These are phyloP conservation scores for Serendipita vermifera DNA, from an alignment of 768 basidiomycete genomes.

Conservation along the genomic window DNA sequence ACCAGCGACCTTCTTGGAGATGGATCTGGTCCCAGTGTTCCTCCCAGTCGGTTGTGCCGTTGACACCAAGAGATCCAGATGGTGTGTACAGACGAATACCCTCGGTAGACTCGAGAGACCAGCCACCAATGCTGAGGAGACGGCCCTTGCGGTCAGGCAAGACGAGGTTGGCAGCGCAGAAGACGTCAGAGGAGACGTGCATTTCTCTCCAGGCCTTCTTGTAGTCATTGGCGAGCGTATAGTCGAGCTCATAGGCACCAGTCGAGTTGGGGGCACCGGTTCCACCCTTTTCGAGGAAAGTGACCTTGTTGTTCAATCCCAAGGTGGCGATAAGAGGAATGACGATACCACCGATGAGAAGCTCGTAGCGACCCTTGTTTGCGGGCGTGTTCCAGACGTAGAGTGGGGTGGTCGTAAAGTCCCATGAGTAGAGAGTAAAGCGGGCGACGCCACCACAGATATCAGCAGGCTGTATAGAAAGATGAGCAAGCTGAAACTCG, in stretches of 20 bases:
- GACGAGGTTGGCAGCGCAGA: constrained; percentile 61
- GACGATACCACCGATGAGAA: constrained; percentile 44
- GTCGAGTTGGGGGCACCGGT: constrained; percentile 55
- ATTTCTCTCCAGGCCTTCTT: constrained; percentile 54
- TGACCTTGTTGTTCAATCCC: constrained; percentile 69
- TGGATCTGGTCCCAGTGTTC: constrained; percentile 45
- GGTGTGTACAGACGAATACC: constrained; percentile 65
- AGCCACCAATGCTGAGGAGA: constrained; percentile 28
- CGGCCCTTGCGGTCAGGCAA: constrained; percentile 63
- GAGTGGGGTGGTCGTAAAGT: constrained; percentile 28
- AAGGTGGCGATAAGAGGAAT: constrained; percentile 64
- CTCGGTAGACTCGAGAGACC: constrained; percentile 35
- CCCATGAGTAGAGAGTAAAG: constrained; percentile 24
- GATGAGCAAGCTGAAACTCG: no score
- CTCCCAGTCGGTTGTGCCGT: constrained; percentile 69
- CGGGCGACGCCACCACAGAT: constrained; percentile 45
- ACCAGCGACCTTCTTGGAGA: constrained; percentile 61
- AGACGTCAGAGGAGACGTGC: constrained; percentile 66
- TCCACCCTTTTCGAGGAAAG: constrained; percentile 63
- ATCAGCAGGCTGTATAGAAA: neutral
- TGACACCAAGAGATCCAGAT: constrained; percentile 50
- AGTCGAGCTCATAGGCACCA: constrained; percentile 67
- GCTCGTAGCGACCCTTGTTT: constrained; percentile 57
- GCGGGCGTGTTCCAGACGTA: constrained; percentile 49
- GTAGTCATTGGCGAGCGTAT: constrained; percentile 37